phyloP scores from a whole-genome alignment of 306 rosid genomes.

The Vachellia pachyceras region DNA sequence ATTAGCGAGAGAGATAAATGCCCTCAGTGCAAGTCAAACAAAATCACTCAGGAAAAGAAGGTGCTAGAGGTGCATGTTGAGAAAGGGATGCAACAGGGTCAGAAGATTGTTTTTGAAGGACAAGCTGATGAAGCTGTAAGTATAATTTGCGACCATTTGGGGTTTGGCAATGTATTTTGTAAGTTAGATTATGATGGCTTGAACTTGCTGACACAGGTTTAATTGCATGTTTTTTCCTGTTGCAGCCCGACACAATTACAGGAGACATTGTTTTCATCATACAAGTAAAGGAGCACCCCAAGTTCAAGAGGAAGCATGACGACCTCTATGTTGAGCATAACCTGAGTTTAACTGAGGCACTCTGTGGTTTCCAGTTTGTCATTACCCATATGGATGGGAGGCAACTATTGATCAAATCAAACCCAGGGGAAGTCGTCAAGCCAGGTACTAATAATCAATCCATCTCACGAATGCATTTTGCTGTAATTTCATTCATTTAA shows the following conservation, averaged over 20 bases:
- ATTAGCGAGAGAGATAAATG: conserved; percentile 78
- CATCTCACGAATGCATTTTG: neutral
- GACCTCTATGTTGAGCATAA: conserved; percentile 68
- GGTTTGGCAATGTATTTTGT: neutral
- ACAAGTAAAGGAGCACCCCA: conserved; percentile 77
- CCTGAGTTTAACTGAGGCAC: conserved; percentile 70
- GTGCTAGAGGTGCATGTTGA: conserved; percentile 74
- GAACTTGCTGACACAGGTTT: conserved; percentile 1
- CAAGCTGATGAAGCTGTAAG: conserved; percentile 85
- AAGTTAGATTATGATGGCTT: neutral
- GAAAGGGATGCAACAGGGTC: conserved; percentile 77
- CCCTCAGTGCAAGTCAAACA: conserved; percentile 70
- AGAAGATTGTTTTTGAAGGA: conserved; percentile 73
- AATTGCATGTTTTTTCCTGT: conserved; percentile 7
- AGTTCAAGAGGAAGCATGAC: conserved; percentile 58
- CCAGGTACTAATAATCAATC: conserved; percentile 65
- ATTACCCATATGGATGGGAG: conserved; percentile 83
- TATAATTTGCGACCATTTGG: conserved; percentile 12
- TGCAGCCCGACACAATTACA: conserved; percentile 73
- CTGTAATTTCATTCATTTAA: conserved; percentile 3
- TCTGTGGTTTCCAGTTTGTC: conserved; percentile 77
- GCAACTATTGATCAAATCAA: conserved; percentile 78
- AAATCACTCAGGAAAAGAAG: conserved; percentile 71
- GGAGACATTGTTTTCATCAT: conserved; percentile 75
- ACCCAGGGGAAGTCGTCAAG: conserved; percentile 81